Conservation (phyloP, 2,329 filamentous ascomycete genomes). For the Botrytis pseudocinerea region DNA sequence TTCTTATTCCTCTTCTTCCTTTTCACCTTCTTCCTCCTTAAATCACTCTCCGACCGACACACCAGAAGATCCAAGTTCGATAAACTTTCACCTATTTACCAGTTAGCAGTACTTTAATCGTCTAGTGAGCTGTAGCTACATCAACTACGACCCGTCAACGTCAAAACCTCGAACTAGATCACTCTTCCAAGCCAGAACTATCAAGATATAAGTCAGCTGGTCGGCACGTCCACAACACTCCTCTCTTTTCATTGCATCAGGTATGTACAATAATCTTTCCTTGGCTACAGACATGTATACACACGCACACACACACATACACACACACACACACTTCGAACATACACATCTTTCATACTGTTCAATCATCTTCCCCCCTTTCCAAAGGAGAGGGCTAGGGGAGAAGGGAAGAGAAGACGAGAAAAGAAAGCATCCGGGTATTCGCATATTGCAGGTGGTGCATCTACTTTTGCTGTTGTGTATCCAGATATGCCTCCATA, state of each 20-base stretch:
- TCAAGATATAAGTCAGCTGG: background rate
- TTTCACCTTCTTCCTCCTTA: background rate
- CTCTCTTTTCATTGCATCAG: background rate
- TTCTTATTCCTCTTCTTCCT: background rate
- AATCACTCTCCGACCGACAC: background rate
- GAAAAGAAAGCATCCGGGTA: background rate
- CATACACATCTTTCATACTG: background rate
- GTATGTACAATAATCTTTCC: background rate
- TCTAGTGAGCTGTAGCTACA: background rate
- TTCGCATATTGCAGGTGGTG: background rate
- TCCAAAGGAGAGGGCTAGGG: background rate
- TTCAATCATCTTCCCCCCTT: background rate
- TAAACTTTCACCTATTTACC: background rate
- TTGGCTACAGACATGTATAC: background rate
- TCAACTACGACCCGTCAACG: background rate
- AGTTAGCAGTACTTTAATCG: background rate
- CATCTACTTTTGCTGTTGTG: conserved; percentile 7
- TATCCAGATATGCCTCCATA: background rate
- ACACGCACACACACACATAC: background rate
- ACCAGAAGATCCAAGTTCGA: background rate
- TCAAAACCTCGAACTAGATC: background rate
- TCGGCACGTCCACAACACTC: background rate
- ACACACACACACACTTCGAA: background rate
- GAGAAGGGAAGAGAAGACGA: background rate
- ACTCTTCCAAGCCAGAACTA: background rate